Evolutionary conservation across 2,329 filamentous ascomycete genomes (phyloP).

Genomic region (Coniochaeta sp.): DNA sequence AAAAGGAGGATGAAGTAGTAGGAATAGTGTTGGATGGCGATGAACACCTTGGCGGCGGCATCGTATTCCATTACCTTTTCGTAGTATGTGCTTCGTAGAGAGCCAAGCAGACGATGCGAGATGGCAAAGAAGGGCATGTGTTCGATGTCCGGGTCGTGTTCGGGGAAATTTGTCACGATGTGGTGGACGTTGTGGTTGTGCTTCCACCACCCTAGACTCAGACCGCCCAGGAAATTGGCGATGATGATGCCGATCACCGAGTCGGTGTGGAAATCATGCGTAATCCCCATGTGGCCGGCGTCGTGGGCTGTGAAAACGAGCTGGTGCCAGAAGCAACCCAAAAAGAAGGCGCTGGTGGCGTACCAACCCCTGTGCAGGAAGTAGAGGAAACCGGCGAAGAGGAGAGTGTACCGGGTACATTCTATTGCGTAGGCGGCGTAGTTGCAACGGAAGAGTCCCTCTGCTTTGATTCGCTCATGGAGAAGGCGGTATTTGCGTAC

Average conservation of each 20-base stretch:
- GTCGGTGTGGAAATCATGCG: conserved; percentile 79
- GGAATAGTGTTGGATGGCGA: conserved; percentile 70
- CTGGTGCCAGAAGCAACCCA: conserved; percentile 90
- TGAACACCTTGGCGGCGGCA: conserved; percentile 58
- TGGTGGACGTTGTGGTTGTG: conserved; percentile 94
- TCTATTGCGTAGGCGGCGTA: conserved; percentile 77
- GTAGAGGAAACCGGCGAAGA: conserved; percentile 55
- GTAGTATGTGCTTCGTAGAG: conserved; percentile 74
- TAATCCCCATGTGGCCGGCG: conserved; percentile 95
- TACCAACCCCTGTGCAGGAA: conserved; percentile 62
- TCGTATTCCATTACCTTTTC: conserved; percentile 75
- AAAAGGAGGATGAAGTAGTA: conserved; percentile 79
- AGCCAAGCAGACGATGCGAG: conserved; percentile 71
- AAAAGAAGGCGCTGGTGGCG: conserved; percentile 59
- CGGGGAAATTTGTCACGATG: conserved; percentile 89
- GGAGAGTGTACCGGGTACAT: conserved; percentile 59
- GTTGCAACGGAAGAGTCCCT: conserved; percentile 77
- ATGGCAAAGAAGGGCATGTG: conserved; percentile 86
- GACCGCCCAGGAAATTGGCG: conserved; percentile 79
- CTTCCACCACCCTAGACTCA: conserved; percentile 97
- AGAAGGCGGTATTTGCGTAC: conserved; percentile 75
- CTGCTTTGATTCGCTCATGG: conserved; percentile 61
- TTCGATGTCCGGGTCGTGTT: conserved; percentile 93
- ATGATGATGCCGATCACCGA: conserved; percentile 83
- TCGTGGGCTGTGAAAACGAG: conserved; percentile 92